Conservation (phyloP, 164 flowering plant species). For the Protea cynaroides region DNA sequence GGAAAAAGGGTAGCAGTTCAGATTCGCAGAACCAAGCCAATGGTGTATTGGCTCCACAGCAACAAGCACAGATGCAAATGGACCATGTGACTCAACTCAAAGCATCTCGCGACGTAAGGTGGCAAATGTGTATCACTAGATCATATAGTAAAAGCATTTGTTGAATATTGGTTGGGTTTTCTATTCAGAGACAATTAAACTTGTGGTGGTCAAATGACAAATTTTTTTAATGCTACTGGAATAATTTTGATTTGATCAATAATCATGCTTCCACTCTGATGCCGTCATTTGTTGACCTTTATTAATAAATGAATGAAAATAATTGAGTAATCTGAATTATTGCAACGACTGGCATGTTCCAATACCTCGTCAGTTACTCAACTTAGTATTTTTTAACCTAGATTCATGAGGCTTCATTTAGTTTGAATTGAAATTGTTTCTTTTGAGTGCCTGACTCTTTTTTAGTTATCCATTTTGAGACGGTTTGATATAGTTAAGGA, state of each 20-base stretch:
- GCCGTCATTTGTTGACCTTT: too few species aligned
- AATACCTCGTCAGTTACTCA: neutral
- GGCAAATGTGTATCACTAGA: constrained; percentile 50
- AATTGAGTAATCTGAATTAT: too few species aligned
- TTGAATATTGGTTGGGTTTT: neutral
- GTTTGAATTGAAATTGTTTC: neutral
- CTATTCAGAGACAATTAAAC: neutral
- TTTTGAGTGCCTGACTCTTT: neutral
- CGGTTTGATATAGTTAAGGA: too few species aligned
- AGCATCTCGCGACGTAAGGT: constrained; percentile 99
- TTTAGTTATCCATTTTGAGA: neutral
- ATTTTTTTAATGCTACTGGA: too few species aligned
- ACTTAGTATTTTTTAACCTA: too few species aligned
- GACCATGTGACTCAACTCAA: constrained; percentile 84
- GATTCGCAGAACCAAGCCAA: constrained; percentile 29
- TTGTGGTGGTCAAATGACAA: neutral
- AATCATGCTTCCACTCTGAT: neutral
- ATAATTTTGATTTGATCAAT: neutral
- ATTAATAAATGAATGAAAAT: too few species aligned
- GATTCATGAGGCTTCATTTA: neutral
- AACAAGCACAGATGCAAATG: constrained; percentile 35
- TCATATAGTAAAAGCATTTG: constrained; percentile 15
- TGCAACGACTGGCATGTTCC: neutral
- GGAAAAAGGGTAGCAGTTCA: constrained; percentile 44
- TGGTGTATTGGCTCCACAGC: constrained; percentile 23